Base-by-base conservation (phyloP, 352 stramenopile genomes). In the Aphanomyces euteiches region DNA sequence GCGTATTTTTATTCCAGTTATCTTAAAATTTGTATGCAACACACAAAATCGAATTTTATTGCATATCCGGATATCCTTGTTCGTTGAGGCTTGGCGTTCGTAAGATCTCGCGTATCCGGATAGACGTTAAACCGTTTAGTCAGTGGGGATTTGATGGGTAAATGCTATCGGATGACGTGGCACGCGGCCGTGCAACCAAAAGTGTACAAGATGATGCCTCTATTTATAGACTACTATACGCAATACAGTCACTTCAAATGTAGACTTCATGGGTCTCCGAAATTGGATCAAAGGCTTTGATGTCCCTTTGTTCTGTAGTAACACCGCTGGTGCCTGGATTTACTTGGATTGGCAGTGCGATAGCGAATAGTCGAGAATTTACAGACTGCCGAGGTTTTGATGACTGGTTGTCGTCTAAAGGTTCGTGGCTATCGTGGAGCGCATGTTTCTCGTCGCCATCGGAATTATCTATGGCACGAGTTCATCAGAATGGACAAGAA, bases 211-310 rank as follows among this genome's bases (percentile, higher is more conserved):
- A 28, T 28, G 28, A 28, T 28, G 28, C 28, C 28, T 28, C 28
- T 28, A 28, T 28, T 28, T 28, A 28, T 28, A 28, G 28, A 28
- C 10, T 41, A 48, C 48, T 7, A 21, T 0, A 41, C 21, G 5
- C 39, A 34, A 37, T 54, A 21, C 19, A 19, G 59, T 67, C 12
- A 67, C 17, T 56, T 41, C 48, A 67, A 34, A 67, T 67, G 59
- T 67, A 67, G 4, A 67, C 59, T 67, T 67, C 59, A 57, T 67
- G 59, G 38, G 59, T 67, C 28, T 67, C 59, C 17, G 54, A 39
- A n/a, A 61, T 61, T 13, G 4, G 10, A 45, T 67, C 59, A 37
- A 56, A 67, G 8, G 38, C 10, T 37, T 67, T 67, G 59, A 21
- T 56, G 39, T 67, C 59, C 40, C 56, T 56, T 12, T 45, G 15